Conservation (phyloP, 169 alveolate species). For the Blepharisma undulans region DNA sequence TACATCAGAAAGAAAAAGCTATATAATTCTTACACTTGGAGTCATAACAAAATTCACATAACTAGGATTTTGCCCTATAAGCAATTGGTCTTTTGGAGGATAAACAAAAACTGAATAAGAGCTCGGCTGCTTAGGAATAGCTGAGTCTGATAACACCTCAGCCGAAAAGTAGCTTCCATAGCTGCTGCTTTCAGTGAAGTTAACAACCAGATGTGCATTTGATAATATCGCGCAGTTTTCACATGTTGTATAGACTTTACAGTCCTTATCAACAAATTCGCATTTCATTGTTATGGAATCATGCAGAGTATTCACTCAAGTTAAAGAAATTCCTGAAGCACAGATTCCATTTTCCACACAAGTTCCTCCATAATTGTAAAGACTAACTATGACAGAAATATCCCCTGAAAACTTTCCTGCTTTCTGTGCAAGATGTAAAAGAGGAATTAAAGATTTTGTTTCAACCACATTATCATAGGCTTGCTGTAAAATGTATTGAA, state of each 20-base stretch:
- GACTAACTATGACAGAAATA: not conserved
- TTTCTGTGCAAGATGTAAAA: not conserved
- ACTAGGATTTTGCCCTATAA: not conserved
- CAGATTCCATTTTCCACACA: not conserved
- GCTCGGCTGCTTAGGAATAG: not conserved
- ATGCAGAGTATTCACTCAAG: not conserved
- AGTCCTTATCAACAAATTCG: not conserved
- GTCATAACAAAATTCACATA: not conserved
- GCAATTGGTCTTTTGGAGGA: not conserved
- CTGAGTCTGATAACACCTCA: not conserved
- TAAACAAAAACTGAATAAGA: not conserved
- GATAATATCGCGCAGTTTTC: not conserved
- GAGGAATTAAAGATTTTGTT: not conserved
- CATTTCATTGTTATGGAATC: not conserved
- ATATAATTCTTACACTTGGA: not conserved
- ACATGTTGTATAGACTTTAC: not conserved
- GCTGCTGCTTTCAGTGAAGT: not conserved
- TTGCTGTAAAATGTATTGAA: not conserved
- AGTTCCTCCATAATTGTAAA: constrained; percentile 8
- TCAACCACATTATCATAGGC: not conserved
- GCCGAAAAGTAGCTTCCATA: not conserved
- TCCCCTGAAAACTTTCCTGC: not conserved
- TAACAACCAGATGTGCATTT: not conserved
- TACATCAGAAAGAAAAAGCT: not conserved
- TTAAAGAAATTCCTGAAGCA: not conserved